Percentiles rank a stretch among this genome's conserved stretches.
phyloP scores from a whole-genome alignment of 768 basidiomycete genomes.

The Auricularia sp. region DNA sequence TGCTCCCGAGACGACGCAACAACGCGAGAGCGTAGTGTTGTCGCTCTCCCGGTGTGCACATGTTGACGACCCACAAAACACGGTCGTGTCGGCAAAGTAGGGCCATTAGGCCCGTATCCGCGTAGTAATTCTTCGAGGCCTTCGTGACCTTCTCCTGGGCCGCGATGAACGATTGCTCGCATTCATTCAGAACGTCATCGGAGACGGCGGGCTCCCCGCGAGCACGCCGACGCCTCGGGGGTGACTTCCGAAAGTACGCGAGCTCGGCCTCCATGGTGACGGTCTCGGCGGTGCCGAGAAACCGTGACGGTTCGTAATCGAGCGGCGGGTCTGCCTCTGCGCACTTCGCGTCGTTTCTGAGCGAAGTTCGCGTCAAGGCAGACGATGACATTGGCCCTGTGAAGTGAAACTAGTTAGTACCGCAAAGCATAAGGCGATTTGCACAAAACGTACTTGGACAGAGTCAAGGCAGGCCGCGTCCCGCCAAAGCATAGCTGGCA shows the following conservation, averaged over 20 bases:
- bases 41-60: constrained; percentile 6
- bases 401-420: background rate
- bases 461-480: background rate
- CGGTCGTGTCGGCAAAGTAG: constrained; percentile 7
- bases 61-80: constrained; percentile 6
- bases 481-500: constrained; percentile 6
- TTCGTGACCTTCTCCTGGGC: constrained; percentile 8
- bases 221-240: no score
- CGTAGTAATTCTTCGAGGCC: constrained; percentile 4
- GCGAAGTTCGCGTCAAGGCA: constrained; percentile 3
- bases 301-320: background rate
- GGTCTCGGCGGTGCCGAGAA: background rate
- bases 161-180: constrained; percentile 6
- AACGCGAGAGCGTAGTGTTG: constrained; percentile 9
- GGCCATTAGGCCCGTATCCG: constrained; percentile 9
- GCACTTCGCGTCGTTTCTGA: background rate
- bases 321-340: background rate
- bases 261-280: background rate
- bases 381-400: constrained; percentile 1
- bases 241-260: background rate
- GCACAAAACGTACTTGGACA: background rate
- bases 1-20: background rate
- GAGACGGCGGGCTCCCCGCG: background rate
- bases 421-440: background rate
- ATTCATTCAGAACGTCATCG: constrained; percentile 2